Percentiles rank a stretch among this genome's conserved stretches.
Evolutionary conservation across 2,329 filamentous ascomycete species (phyloP).

Genomic region (Periconia digitata): DNA sequence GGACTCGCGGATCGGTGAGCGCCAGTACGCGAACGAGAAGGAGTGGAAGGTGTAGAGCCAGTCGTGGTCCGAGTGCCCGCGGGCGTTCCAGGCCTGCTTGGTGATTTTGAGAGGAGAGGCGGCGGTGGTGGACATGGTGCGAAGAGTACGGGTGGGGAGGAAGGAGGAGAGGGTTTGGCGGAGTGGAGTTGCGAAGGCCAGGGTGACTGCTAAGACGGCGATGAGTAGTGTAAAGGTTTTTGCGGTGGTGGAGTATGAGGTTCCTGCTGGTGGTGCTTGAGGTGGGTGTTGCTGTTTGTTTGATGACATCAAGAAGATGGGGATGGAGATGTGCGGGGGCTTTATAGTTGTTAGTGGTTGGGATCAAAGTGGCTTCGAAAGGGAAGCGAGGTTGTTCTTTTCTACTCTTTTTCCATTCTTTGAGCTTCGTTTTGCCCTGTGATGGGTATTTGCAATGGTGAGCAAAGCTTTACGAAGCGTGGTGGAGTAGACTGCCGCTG

Average conservation of each 20-base stretch:
- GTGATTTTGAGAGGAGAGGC: slow-evolving; percentile 62
- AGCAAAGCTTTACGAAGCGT: slow-evolving; percentile 29
- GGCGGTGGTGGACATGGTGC: slow-evolving; percentile 45
- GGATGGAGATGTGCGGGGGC: slow-evolving; percentile 8
- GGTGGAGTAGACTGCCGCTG: slow-evolving; percentile 2
- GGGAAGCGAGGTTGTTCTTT: slow-evolving; percentile 6
- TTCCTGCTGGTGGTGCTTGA: slow-evolving; percentile 13
- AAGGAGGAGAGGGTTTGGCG: slow-evolving; percentile 40
- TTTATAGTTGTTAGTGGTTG: slow-evolving; percentile 32
- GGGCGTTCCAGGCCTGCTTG: slow-evolving; percentile 69
- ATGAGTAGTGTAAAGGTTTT: slow-evolving; percentile 33
- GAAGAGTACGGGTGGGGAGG: slow-evolving; percentile 27
- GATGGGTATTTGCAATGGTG: slow-evolving; percentile 34
- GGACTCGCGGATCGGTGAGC: slow-evolving; percentile 65
- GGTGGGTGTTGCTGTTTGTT: slow-evolving; percentile 22
- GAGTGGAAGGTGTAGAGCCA: slow-evolving; percentile 89
- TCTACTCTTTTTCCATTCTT: slow-evolving; percentile 8
- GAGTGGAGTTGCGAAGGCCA: slow-evolving; percentile 48
- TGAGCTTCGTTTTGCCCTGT: slow-evolving; percentile 11
- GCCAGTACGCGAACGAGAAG: slow-evolving; percentile 77
- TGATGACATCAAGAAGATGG: slow-evolving; percentile 29
- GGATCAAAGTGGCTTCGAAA: slow-evolving; percentile 26
- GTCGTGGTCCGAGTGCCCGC: slow-evolving; percentile 79
- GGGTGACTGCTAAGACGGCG: slow-evolving; percentile 45
- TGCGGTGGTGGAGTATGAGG: slow-evolving; percentile 17